Evolutionary conservation across 805 yeast species (phyloP).

Genomic region (Saturnispora silvae): DNA sequence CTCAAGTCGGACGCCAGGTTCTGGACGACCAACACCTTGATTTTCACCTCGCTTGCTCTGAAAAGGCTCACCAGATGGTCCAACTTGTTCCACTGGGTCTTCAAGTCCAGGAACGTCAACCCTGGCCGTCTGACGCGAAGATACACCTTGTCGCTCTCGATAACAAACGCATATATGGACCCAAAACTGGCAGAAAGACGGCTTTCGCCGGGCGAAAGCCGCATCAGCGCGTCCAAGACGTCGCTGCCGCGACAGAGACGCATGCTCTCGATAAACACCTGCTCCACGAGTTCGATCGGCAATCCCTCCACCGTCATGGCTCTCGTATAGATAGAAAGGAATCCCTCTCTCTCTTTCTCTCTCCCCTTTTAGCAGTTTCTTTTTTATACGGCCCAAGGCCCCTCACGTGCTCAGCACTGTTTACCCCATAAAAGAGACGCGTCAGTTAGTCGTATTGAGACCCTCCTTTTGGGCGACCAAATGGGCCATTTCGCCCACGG

Average conservation of each 20-base stretch:
- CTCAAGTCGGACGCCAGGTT: constrained; percentile 1
- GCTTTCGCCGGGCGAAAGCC: not conserved
- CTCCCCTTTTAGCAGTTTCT: too few species aligned
- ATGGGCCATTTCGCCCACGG: constrained; percentile 3
- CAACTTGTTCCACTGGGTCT: constrained; percentile 1
- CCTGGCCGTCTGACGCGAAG: constrained; percentile 4
- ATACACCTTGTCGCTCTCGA: constrained; percentile 4
- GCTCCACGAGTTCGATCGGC: constrained; percentile 2
- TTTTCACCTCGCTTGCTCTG: not conserved
- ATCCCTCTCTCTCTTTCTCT: too few species aligned
- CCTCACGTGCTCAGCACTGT: not conserved
- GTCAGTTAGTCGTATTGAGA: not conserved
- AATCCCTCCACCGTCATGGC: not conserved
- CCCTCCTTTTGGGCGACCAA: constrained; percentile 3
- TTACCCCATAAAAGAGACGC: not conserved
- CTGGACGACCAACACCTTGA: constrained; percentile 3
- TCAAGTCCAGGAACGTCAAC: constrained; percentile 5
- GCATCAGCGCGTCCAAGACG: constrained; percentile 1
- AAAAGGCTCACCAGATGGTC: not conserved
- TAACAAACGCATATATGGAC: constrained; percentile 3
- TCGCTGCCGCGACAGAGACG: constrained; percentile 4
- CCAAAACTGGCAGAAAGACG: not conserved
- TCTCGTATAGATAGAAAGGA: not conserved
- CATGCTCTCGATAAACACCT: constrained; percentile 3
- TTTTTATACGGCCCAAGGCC: too few species aligned